phyloP scores from a whole-genome alignment of 306 rosid species.

The Acacia crassicarpa region DNA sequence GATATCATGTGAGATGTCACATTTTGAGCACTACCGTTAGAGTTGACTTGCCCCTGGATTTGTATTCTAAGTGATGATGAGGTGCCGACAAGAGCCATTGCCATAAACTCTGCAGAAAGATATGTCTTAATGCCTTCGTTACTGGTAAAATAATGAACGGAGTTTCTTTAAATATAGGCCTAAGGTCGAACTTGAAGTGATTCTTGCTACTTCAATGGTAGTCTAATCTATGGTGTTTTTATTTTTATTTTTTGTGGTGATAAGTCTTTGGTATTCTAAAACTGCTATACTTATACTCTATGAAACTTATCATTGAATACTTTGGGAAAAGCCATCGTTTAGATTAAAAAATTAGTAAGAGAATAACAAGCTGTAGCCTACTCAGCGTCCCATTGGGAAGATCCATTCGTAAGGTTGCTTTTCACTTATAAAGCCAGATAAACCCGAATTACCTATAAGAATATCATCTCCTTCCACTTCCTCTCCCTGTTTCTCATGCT shows the following conservation, averaged over 20 bases:
- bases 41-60: constrained; percentile 40
- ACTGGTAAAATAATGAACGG: constrained; percentile 2
- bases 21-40: neutral
- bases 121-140: neutral
- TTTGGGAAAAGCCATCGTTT: constrained; percentile 28
- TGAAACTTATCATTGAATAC: constrained; percentile 31
- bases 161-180: neutral
- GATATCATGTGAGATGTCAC: constrained; percentile 19
- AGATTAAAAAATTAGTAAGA: neutral
- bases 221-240: neutral
- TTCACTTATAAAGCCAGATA: constrained; percentile 28
- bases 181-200: constrained; percentile 18
- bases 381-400: constrained; percentile 22
- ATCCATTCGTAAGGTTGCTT: constrained; percentile 20
- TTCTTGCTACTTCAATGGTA: constrained; percentile 27
- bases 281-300: constrained; percentile 15
- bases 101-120: neutral
- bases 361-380: constrained; percentile 37
- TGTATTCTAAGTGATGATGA: neutral
- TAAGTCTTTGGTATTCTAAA: neutral
- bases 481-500: constrained; percentile 20
- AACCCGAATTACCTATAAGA: neutral
- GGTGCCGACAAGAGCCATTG: neutral
- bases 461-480: constrained; percentile 24
- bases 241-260: neutral